Evolutionary conservation across 1,284 basidiomycete species (phyloP).

Genomic region (Pseudozyma thailandica): DNA sequence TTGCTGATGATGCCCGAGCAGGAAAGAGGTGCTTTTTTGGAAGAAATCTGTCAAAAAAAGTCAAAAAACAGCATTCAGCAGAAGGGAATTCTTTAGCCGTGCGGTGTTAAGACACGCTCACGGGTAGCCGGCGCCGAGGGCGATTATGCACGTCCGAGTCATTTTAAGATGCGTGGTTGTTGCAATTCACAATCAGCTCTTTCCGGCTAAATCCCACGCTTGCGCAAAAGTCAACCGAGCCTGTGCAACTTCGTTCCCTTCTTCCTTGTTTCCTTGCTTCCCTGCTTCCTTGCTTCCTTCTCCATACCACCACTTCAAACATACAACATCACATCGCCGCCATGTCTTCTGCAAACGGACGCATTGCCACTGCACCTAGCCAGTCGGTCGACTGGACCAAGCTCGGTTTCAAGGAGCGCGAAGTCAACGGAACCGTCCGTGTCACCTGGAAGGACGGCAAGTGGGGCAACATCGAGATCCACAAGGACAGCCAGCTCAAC

Average conservation of each 20-base stretch:
- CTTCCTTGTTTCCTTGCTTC: neutral
- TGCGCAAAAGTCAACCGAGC: neutral
- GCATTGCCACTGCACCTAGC: constrained; percentile 46
- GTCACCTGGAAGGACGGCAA: constrained; percentile 54
- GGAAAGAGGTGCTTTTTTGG: too few species aligned
- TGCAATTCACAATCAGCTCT: neutral
- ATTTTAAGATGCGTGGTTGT: neutral
- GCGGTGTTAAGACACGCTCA: too few species aligned
- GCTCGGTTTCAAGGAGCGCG: constrained; percentile 52
- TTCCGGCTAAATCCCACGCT: too few species aligned
- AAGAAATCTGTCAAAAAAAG: too few species aligned
- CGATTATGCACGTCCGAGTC: constrained; percentile 23
- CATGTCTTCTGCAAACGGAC: constrained; percentile 31
- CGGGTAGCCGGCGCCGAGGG: too few species aligned
- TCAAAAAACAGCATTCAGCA: too few species aligned
- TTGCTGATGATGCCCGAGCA: too few species aligned
- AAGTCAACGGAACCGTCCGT: constrained; percentile 50
- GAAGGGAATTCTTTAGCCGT: too few species aligned
- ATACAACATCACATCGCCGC: neutral
- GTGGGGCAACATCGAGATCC: constrained; percentile 60
- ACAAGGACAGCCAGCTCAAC: constrained; percentile 60
- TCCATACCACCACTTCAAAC: constrained; percentile 1
- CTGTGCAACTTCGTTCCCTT: neutral
- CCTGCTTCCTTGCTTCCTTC: neutral
- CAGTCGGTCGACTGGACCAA: constrained; percentile 42